Evolutionary conservation across 176 grass and related monocot species (phyloP).

Genomic region (Aegilops umbellulata): DNA sequence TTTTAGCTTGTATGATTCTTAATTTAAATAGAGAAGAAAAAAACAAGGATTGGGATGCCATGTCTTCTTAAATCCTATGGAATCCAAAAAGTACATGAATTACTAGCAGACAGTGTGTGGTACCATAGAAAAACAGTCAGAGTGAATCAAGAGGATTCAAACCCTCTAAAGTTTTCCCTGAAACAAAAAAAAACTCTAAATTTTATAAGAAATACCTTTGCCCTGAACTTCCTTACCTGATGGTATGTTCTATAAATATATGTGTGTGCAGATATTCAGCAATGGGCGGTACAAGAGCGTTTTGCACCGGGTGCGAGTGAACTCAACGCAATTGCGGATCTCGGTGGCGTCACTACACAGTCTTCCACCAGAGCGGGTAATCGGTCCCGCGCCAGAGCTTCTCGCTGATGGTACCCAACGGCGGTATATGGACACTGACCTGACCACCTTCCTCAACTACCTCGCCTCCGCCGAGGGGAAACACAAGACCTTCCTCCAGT

Average conservation of each 20-base stretch:
- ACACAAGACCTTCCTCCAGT: slow-evolving; percentile 81
- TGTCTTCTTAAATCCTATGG: too few relatives aligned
- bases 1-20: too few relatives aligned
- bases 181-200: too few relatives aligned
- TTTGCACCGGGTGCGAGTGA: slow-evolving; percentile 73
- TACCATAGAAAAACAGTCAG: too few relatives aligned
- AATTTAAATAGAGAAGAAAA: too few relatives aligned
- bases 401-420: slow-evolving; percentile 8
- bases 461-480: slow-evolving; percentile 59
- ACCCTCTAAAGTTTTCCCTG: too few relatives aligned
- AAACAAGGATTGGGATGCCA: too few relatives aligned
- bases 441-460: slow-evolving; percentile 74
- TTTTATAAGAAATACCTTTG: too few relatives aligned
- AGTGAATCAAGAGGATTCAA: too few relatives aligned
- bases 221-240: too few relatives aligned
- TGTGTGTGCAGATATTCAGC: slow-evolving; percentile 66
- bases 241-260: background rate
- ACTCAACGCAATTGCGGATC: slow-evolving; percentile 48
- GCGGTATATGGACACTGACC: slow-evolving; percentile 78
- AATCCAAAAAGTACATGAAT: too few relatives aligned
- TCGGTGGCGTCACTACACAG: slow-evolving; percentile 88
- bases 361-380: slow-evolving; percentile 41
- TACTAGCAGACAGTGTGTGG: too few relatives aligned
- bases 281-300: slow-evolving; percentile 85
- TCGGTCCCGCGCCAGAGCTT: slow-evolving; percentile 56